These are phyloP conservation scores for Colletotrichum tofieldiae DNA, from an alignment of 2,329 filamentous ascomycete species.

Conservation along the genomic window DNA sequence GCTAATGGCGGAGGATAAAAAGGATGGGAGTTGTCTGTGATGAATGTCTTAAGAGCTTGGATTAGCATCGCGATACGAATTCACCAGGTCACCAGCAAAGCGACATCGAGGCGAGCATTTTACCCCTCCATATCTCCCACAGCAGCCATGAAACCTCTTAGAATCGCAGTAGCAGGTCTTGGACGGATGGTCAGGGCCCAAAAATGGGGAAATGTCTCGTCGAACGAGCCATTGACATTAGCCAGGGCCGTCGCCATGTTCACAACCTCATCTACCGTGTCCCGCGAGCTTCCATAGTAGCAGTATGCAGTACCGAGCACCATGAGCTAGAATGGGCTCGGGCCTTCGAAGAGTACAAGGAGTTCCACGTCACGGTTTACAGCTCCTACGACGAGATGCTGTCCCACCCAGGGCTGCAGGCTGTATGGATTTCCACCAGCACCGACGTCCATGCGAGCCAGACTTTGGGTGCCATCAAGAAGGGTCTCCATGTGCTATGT, in stretches of 20 bases:
- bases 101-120: not conserved
- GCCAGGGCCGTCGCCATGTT: not conserved
- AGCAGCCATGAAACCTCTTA: not conserved
- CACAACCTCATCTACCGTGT: constrained; percentile 6
- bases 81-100: not conserved
- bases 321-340: constrained; percentile 5
- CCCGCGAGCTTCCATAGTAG: not conserved
- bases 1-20: not conserved
- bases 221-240: not conserved
- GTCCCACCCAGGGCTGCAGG: constrained; percentile 46
- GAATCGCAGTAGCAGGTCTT: not conserved
- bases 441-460: constrained; percentile 72
- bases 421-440: constrained; percentile 57
- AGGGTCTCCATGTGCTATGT: constrained; percentile 69
- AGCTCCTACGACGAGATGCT: constrained; percentile 5
- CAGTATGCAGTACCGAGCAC: not conserved
- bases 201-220: rapidly evolving
- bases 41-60: not conserved
- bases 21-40: not conserved
- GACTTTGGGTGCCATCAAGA: constrained; percentile 68
- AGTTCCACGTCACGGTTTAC: constrained; percentile 9
- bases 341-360: not conserved
- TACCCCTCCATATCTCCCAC: no score
- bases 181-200: not conserved
- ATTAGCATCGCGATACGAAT: not conserved